A percentile compares a stretch with the other conserved stretches of the same genome.
Conservation (phyloP, 345 rosid species). For the Barbarea vulgaris region DNA sequence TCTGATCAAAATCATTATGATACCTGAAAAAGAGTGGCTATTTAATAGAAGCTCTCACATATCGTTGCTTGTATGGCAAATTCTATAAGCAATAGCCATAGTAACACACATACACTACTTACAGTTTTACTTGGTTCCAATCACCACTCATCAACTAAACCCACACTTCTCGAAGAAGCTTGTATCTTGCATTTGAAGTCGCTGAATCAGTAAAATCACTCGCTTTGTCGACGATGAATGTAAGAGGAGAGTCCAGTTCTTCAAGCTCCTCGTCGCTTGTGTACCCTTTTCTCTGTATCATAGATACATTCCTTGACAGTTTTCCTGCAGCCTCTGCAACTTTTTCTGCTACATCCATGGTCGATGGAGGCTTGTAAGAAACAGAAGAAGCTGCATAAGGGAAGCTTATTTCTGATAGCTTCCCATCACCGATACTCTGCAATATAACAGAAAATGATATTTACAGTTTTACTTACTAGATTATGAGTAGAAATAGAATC, state of each 20-base stretch:
- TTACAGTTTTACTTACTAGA: not conserved
- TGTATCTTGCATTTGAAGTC: conserved; percentile 60
- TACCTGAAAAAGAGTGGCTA: conserved; percentile 9
- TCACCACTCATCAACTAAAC: conserved; percentile 30
- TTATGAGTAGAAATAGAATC: not conserved
- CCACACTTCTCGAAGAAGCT: conserved; percentile 91
- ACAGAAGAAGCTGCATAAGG: conserved; percentile 73
- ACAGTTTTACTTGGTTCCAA: not conserved
- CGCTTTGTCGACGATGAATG: conserved; percentile 56
- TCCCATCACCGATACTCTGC: conserved; percentile 63
- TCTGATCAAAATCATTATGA: not conserved
- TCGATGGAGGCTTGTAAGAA: conserved; percentile 63
- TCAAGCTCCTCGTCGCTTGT: conserved; percentile 92
- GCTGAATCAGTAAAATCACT: conserved; percentile 32
- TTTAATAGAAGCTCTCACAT: conserved; percentile 11
- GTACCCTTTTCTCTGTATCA: conserved; percentile 84
- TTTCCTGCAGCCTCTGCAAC: conserved; percentile 61
- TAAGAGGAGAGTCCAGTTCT: conserved; percentile 74
- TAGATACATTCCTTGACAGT: conserved; percentile 59
- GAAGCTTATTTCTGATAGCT: conserved; percentile 64
- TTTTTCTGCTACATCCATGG: conserved; percentile 60
- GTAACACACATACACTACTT: conserved; percentile 19
- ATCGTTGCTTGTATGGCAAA: not conserved
- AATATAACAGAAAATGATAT: conserved; percentile 11
- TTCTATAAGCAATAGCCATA: not conserved